Base-by-base conservation (phyloP, 768 basidiomycete species). In the Hericium rajendrae region DNA sequence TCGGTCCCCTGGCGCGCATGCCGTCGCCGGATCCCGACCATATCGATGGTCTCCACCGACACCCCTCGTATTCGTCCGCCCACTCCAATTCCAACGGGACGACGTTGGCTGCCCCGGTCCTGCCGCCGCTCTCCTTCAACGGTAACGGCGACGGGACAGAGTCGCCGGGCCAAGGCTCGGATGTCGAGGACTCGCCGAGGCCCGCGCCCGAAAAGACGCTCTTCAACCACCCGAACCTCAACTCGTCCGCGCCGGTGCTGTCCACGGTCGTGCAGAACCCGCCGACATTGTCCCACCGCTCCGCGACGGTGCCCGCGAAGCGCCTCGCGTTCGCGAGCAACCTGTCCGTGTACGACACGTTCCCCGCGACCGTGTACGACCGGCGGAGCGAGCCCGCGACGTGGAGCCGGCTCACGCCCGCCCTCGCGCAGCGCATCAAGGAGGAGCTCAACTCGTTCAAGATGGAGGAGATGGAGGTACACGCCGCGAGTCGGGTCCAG, bases 401-500 rank as follows among this genome's bases (percentile, higher is more conserved):
- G 26, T 97, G 94, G 85, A 97, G 94, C 73, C 81, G 91, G 41
- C 73, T 99, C 66, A 99, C 97, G 54, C 97, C 95, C 48, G 85
- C 88, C 57, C 76, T 98, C 66, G 95, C 95, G 41, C 92, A 97
- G 76, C 80, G 87, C 65, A 98, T 99, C 71, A 99, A 99, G 79
- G 93, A 95, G 74, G 92, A 95, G 73, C 77, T 99, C 54, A 99
- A 99, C 73, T 92, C 91, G 56, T 98, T 91, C 74, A 98, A 98
- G 79, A 91, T 97, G 89, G 94, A 95, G 73, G 94, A 97, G 75
- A 98, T 99, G 95, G 92, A 94, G 70, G 94, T 99, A 60, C 95
- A 98, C 72, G 89, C 90, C 64, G 77, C 88, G 52, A 94, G 91
- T 72, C 85, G 91, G 71, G 83, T 90, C 65, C 86, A 97, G 91